These are phyloP conservation scores for Podospora pseudocomata DNA, from an alignment of 495 filamentous ascomycete species.

Conservation along the genomic window DNA sequence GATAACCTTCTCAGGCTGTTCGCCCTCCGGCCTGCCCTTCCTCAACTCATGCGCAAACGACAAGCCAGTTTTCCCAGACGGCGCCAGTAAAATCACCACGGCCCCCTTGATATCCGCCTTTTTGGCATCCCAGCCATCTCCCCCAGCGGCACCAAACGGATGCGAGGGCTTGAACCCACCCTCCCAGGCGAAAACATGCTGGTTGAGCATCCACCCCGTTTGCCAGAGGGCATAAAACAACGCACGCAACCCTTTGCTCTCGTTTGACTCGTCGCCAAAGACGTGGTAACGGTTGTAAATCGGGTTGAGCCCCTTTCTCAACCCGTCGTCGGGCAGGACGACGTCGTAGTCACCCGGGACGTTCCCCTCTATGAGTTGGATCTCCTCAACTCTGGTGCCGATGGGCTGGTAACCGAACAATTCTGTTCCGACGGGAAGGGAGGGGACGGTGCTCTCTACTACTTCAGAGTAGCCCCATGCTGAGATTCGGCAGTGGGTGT, in stretches of 20 bases:
- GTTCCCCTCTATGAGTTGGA: slow-evolving; percentile 30
- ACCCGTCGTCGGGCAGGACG: slow-evolving; percentile 37
- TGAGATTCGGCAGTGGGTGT: slow-evolving; percentile 51
- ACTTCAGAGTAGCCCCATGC: slow-evolving; percentile 57
- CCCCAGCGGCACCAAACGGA: slow-evolving; percentile 38
- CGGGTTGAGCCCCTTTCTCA: slow-evolving; percentile 43
- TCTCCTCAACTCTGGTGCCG: slow-evolving; percentile 34
- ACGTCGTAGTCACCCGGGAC: slow-evolving; percentile 32
- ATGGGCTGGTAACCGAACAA: slow-evolving; percentile 43
- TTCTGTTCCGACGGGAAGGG: slow-evolving; percentile 32
- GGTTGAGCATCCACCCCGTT: slow-evolving; percentile 47
- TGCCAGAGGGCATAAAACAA: slow-evolving; percentile 43
- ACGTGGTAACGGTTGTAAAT: slow-evolving; percentile 54
- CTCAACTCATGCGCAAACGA: slow-evolving; percentile 40
- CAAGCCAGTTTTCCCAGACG: slow-evolving; percentile 51
- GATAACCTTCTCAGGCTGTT: slow-evolving; percentile 32
- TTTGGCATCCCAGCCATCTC: slow-evolving; percentile 35
- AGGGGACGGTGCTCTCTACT: slow-evolving; percentile 42
- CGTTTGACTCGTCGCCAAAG: slow-evolving; percentile 14
- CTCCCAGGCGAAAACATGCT: slow-evolving; percentile 44
- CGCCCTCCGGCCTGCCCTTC: slow-evolving; percentile 18
- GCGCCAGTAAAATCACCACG: slow-evolving; percentile 41
- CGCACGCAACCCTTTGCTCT: slow-evolving; percentile 33
- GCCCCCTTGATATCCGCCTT: slow-evolving; percentile 47
- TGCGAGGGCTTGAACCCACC: slow-evolving; percentile 12